phyloP scores from a whole-genome alignment of 2,329 filamentous ascomycete genomes.

The Microcyclospora pomicola region DNA sequence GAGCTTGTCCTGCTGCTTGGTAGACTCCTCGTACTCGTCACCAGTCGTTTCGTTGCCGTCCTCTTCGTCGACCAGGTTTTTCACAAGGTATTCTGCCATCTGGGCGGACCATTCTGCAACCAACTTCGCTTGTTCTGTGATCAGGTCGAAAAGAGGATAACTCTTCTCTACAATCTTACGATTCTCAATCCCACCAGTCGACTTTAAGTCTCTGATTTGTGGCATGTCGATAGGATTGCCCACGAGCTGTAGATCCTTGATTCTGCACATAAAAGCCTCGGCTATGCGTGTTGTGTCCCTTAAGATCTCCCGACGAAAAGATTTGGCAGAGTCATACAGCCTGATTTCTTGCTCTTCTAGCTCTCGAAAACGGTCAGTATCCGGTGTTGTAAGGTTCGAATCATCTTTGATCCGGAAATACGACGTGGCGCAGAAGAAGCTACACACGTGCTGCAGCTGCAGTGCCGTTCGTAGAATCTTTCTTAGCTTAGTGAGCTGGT shows the following conservation, averaged over 20 bases:
- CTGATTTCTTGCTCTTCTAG: constrained; percentile 58
- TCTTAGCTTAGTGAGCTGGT: constrained; percentile 25
- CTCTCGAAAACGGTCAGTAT: constrained; percentile 50
- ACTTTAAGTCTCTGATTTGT: constrained; percentile 34
- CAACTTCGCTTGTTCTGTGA: constrained; percentile 59
- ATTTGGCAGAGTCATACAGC: constrained; percentile 66
- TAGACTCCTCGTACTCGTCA: constrained; percentile 79
- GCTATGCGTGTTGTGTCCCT: constrained; percentile 43
- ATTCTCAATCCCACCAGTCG: constrained; percentile 58
- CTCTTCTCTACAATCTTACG: constrained; percentile 51
- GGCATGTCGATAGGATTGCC: constrained; percentile 42
- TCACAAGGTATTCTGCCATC: constrained; percentile 56
- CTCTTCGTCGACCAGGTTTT: constrained; percentile 72
- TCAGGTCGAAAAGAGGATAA: constrained; percentile 46
- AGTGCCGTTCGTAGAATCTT: constrained; percentile 57
- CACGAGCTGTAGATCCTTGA: constrained; percentile 31
- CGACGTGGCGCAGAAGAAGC: constrained; percentile 74
- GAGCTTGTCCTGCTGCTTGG: constrained; percentile 75
- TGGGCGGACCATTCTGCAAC: constrained; percentile 63
- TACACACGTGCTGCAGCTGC: constrained; percentile 66
- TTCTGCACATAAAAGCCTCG: constrained; percentile 47
- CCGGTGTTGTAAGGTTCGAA: constrained; percentile 46
- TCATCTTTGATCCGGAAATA: constrained; percentile 73
- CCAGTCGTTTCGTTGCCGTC: constrained; percentile 60
- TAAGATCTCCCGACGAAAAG: constrained; percentile 66